phyloP scores from a whole-genome alignment of 2,329 filamentous ascomycete genomes.

The Didymella lethalis region DNA sequence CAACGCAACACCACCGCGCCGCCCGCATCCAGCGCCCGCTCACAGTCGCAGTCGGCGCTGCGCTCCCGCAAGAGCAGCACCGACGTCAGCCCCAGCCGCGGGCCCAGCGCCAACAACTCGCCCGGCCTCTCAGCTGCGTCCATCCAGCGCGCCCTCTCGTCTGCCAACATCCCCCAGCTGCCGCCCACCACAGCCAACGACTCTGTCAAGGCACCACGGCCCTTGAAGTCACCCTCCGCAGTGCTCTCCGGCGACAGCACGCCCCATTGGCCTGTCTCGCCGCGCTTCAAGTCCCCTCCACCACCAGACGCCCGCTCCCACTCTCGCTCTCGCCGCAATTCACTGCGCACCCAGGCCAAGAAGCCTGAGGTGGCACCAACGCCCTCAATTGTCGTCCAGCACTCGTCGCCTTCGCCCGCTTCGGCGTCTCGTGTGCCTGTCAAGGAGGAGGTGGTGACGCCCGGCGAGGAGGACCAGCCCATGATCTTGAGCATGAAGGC shows the following conservation, averaged over 20 bases:
- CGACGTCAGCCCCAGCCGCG: slow-evolving; percentile 53
- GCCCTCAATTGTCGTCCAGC: slow-evolving; percentile 57
- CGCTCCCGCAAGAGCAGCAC: slow-evolving; percentile 56
- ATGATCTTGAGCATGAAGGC: slow-evolving; percentile 49
- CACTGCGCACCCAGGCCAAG: slow-evolving; percentile 49
- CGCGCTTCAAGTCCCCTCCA: slow-evolving; percentile 78
- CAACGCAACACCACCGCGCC: slow-evolving; percentile 37
- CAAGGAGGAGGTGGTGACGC: slow-evolving; percentile 37
- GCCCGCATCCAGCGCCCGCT: slow-evolving; percentile 27
- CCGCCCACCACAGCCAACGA: slow-evolving; percentile 68
- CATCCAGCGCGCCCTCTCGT: slow-evolving; percentile 72
- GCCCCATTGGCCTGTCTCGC: slow-evolving; percentile 79
- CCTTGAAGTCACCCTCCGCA: slow-evolving; percentile 68
- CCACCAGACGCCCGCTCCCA: slow-evolving; percentile 55
- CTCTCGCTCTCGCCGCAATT: slow-evolving; percentile 55
- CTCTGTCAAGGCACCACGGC: slow-evolving; percentile 67
- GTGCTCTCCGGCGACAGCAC: slow-evolving; percentile 56
- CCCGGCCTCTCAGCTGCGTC: slow-evolving; percentile 68
- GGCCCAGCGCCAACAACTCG: slow-evolving; percentile 45
- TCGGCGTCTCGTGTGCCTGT: slow-evolving; percentile 42
- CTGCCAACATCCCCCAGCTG: slow-evolving; percentile 71
- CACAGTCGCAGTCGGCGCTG: slow-evolving; percentile 40
- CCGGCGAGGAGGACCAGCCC: slow-evolving; percentile 51
- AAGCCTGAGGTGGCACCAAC: slow-evolving; percentile 42
- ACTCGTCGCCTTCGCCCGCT: slow-evolving; percentile 51